Percentiles rank a stretch among this genome's conserved stretches.
phyloP scores from a whole-genome alignment of 495 filamentous ascomycete genomes.

The Astrothelium subdiscretum region DNA sequence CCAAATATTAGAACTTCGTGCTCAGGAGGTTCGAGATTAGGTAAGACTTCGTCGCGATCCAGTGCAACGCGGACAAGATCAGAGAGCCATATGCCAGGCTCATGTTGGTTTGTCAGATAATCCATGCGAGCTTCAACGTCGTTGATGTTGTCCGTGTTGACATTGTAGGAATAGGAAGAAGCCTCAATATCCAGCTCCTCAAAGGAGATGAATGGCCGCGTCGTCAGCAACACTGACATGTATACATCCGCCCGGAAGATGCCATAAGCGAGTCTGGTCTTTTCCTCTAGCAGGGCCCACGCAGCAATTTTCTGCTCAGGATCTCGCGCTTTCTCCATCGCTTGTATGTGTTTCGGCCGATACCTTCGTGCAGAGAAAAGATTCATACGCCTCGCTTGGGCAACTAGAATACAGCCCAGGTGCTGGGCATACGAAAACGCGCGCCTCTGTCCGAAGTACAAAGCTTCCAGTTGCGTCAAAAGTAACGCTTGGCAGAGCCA shows the following conservation, averaged over 20 bases:
- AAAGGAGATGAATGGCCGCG: not conserved
- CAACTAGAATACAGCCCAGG: not conserved
- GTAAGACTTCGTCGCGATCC: not conserved
- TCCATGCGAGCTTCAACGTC: not conserved
- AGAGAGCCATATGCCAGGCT: not conserved
- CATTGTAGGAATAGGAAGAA: not conserved
- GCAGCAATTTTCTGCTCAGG: not conserved
- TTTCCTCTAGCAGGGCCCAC: not conserved
- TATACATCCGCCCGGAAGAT: not conserved
- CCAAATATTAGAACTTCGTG: not conserved
- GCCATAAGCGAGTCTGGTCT: not conserved
- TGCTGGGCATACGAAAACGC: not conserved
- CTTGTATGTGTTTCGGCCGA: not conserved
- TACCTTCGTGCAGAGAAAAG: not conserved
- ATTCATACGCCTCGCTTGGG: not conserved
- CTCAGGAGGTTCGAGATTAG: not conserved
- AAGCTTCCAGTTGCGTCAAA: not conserved
- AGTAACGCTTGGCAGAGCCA: not conserved
- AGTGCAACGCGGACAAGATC: not conserved
- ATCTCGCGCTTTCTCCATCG: not conserved
- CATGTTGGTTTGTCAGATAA: not conserved
- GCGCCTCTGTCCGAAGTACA: slow-evolving; percentile 1
- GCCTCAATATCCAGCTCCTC: not conserved
- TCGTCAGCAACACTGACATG: not conserved
- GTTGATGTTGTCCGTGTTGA: not conserved